phyloP scores from a whole-genome alignment of 306 rosid genomes.

The Vigna hirtella region DNA sequence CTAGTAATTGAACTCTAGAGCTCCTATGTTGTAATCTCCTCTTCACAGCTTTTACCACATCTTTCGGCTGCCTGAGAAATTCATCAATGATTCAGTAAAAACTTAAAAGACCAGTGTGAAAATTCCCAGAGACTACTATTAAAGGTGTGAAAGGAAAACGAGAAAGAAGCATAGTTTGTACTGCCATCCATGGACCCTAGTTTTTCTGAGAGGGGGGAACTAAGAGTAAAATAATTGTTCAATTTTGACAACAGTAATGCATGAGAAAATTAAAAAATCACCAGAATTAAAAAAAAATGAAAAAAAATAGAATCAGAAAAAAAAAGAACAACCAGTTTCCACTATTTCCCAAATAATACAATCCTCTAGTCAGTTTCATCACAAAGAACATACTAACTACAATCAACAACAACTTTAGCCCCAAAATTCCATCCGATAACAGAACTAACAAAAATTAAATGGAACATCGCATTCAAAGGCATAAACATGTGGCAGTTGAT shows the following conservation, averaged over 20 bases:
- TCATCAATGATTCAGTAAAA: slow-evolving; percentile 42
- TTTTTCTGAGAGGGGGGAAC: slow-evolving; percentile 4
- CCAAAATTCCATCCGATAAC: slow-evolving; percentile 38
- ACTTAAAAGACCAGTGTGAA: not conserved
- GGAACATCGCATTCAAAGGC: slow-evolving; percentile 39
- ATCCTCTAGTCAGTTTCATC: slow-evolving; percentile 8
- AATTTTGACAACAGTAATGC: slow-evolving; percentile 15
- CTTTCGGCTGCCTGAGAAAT: slow-evolving; percentile 91
- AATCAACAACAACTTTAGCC: not conserved
- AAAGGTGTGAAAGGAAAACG: not conserved
- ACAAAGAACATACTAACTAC: not conserved
- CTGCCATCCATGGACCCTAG: slow-evolving; percentile 15
- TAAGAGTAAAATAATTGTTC: not conserved
- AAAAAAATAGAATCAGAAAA: not conserved
- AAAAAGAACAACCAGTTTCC: slow-evolving; percentile 5
- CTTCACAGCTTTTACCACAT: slow-evolving; percentile 94
- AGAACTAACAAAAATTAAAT: slow-evolving; percentile 26
- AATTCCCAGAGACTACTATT: slow-evolving; percentile 19
- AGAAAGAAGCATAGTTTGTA: slow-evolving; percentile 19
- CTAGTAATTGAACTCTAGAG: slow-evolving; percentile 81
- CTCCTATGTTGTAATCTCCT: slow-evolving; percentile 93
- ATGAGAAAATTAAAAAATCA: not conserved
- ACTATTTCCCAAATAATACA: slow-evolving; percentile 23
- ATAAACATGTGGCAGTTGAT: slow-evolving; percentile 41
- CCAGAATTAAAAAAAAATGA: not conserved